A percentile compares a stretch with the other conserved stretches of the same genome.
phyloP scores from a whole-genome alignment of 1,139 yeast species.

The Saccharomyces hybrid region DNA sequence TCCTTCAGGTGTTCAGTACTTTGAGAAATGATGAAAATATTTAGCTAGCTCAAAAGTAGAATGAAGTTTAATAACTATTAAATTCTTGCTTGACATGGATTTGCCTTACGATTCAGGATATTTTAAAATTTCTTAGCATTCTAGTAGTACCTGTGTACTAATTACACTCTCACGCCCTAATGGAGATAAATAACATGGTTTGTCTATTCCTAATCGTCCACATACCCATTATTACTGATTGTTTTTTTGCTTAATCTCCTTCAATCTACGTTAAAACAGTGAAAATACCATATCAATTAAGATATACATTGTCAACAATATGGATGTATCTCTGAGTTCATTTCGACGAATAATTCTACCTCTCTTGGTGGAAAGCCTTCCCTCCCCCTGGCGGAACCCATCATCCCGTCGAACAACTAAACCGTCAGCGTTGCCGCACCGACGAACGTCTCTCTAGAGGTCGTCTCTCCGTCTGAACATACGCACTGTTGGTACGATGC shows the following conservation, averaged over 20 bases:
- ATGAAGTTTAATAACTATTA: too few relatives aligned
- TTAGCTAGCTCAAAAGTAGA: not conserved
- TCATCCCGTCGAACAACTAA: not conserved
- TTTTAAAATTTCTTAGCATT: not conserved
- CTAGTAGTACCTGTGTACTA: not conserved
- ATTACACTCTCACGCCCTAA: not conserved
- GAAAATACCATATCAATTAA: not conserved
- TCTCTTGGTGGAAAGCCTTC: not conserved
- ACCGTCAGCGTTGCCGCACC: not conserved
- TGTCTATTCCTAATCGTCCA: not conserved
- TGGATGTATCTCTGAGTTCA: not conserved
- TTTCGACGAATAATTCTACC: not conserved
- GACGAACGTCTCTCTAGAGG: not conserved
- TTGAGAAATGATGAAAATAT: not conserved
- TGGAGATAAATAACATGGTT: not conserved
- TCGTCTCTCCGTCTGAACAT: not conserved
- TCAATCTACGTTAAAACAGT: not conserved
- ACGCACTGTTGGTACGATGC: not conserved
- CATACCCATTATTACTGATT: conserved; percentile 1
- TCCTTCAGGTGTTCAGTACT: not conserved
- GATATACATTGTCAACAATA: not conserved
- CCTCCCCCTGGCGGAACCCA: not conserved
- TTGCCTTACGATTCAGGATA: not conserved
- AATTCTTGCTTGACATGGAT: not conserved
- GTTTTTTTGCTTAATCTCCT: not conserved